Base-by-base conservation (phyloP, 2,329 filamentous ascomycete species). In the Rhytidhysteron rufulum region DNA sequence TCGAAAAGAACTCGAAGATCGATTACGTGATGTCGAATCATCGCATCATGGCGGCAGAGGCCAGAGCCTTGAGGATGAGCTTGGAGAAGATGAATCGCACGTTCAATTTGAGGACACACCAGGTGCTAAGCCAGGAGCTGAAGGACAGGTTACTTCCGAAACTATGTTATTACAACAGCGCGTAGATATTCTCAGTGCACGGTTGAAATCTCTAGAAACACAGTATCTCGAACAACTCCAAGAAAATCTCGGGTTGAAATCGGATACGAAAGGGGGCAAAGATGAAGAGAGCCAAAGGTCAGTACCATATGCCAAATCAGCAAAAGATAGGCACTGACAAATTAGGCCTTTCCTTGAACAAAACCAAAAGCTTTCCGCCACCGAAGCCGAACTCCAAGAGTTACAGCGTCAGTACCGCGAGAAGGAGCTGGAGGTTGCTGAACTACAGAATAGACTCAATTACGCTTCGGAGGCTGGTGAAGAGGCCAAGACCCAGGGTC, bases 1-100 rank as follows among this genome's bases (percentile, higher is more conserved):
- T 2, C 68, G 71, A 22, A 63, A 67, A 34, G 71, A 74, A 34
- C 62, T 74, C 5, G 68, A 73, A 45, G 63, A 68, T 20, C 65
- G 65, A 36, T 58, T 73, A 31, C 63, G 67, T 11, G 69, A 72
- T 4, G 52, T 68, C 9, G 64, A 68, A 24, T 50, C 62, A 1
- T 63, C 64, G 30, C 57, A 42, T 11, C 53, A 57, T 27, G 46
- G 42, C 2, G 50, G 45, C 37, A 49, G 51, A 3, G 58, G 58
- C 5, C 60, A 55, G 8, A 67, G 55, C 35, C 54, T 71, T 4
- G 68, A 67, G 41, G 65, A 67, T 31, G 67, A 71, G 45, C 62
- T 71, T 10, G 53, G 47, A 13, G 50, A 58, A 29, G 62, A 63
- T 18, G 60, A 63, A 11, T 53, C 47, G 36, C 37, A 44, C 9